Evolutionary conservation across 768 basidiomycete species (phyloP), one percentile per base, ranked within the genome.

Genomic region (Cystofilobasidium bisporidii): DNA sequence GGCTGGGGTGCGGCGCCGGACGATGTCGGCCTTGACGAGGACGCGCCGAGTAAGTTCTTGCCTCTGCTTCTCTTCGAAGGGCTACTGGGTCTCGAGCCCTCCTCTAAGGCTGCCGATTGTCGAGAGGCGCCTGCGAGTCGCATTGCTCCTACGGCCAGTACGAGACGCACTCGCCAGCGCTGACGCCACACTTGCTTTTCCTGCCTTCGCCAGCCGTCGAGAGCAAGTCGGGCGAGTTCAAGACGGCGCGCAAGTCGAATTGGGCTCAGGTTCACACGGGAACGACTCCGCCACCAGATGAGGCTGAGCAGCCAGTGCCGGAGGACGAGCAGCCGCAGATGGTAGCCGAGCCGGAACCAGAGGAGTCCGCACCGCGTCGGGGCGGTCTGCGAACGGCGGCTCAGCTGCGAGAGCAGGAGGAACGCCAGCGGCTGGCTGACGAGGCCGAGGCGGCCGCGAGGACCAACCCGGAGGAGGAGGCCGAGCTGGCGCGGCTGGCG

Each of bases 331-430:
- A 26, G 60, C 67, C 45, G 22, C 61, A 36, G n/a, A 50, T 55
- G 6, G 38, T 58, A 2, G 80, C 81, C 67, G 82, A 78, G 20
- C 82, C 84, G 1, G 69, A 71, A 47, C 69, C 65, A 17, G 81
- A 83, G 1, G 32, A 18, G 28, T 36, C 26, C 9, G 26, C 68
- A 3, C 60, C 53, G 6, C 62, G 68, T 17, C 69, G 78, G 56
- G 92, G 91, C 24, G 93, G 93, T 12, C 79, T 98, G 14, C 82
- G 93, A 63, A 86, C 85, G 14, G 82, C 87, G 0, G 83, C 84
- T 15, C 84, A 92, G 73, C 78, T 94, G 24, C 71, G 72, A 17
- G 81, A 79, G 30, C 71, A 69, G 53, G 74, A 86, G 83, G 76
- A 81, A 80, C 61, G 76, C 83, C 69, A 81, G 22, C 71, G 6